phyloP scores from a whole-genome alignment of 441 rosid genomes.

The Erodium chrysanthum region DNA sequence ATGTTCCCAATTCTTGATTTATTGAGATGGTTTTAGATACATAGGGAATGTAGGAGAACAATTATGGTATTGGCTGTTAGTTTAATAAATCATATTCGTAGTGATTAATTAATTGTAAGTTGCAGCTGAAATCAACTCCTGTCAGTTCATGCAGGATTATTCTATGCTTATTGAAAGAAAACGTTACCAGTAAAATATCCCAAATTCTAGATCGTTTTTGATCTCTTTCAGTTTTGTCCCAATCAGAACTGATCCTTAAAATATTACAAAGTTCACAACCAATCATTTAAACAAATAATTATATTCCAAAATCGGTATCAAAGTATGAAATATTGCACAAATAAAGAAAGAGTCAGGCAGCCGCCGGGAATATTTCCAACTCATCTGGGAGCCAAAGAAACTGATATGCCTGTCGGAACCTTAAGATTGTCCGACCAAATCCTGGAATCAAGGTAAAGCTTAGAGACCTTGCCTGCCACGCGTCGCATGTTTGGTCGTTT shows the following conservation, averaged over 20 bases:
- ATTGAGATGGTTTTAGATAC: background rate
- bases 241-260: background rate
- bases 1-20: background rate
- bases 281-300: background rate
- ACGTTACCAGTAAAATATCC: background rate
- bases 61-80: background rate
- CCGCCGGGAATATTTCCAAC: slow-evolving; percentile 8
- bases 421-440: slow-evolving; percentile 44
- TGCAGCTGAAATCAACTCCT: background rate
- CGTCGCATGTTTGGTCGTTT: slow-evolving; percentile 71
- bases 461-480: slow-evolving; percentile 65
- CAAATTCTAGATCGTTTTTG: background rate
- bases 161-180: background rate
- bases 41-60: background rate
- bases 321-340: background rate
- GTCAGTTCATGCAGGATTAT: background rate
- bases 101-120: background rate
- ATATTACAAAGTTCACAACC: background rate
- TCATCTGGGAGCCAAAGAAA: slow-evolving; percentile 59
- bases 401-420: slow-evolving; percentile 41
- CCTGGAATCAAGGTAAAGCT: slow-evolving; percentile 44
- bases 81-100: too few relatives aligned
- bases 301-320: background rate
- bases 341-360: background rate
- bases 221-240: background rate